These are phyloP conservation scores for Chrysosporium queenslandicum DNA, from an alignment of 2,329 filamentous ascomycete species.

Conservation along the genomic window DNA sequence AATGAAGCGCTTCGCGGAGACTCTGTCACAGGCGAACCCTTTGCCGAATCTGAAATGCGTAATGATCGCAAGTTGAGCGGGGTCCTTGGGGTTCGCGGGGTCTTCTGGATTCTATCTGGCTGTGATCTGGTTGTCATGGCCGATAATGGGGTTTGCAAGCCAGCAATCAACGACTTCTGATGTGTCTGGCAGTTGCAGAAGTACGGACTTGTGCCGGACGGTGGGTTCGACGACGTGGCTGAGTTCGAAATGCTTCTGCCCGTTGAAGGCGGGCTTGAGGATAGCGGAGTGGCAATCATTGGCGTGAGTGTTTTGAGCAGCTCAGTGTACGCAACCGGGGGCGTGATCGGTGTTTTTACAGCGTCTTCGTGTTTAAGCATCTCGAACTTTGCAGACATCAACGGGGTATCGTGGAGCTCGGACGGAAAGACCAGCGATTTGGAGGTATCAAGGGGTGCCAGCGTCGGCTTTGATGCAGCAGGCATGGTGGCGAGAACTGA, in stretches of 20 bases:
- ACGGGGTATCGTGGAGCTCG: slow-evolving; percentile 47
- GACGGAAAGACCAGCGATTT: slow-evolving; percentile 41
- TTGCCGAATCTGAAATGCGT: slow-evolving; percentile 63
- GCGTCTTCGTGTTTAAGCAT: slow-evolving; percentile 61
- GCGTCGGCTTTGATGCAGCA: slow-evolving; percentile 12
- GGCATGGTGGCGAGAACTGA: slow-evolving; percentile 9
- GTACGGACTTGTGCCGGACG: slow-evolving; percentile 30
- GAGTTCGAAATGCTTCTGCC: slow-evolving; percentile 21
- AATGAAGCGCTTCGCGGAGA: slow-evolving; percentile 58
- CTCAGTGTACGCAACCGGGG: slow-evolving; percentile 80
- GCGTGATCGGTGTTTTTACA: slow-evolving; percentile 76
- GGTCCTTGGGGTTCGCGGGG: slow-evolving; percentile 43
- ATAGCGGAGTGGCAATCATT: slow-evolving; percentile 58
- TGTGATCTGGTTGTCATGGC: slow-evolving; percentile 31
- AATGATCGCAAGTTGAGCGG: slow-evolving; percentile 44
- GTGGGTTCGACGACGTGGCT: slow-evolving; percentile 29
- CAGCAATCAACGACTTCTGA: slow-evolving; percentile 48
- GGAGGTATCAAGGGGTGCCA: slow-evolving; percentile 30
- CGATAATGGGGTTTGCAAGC: slow-evolving; percentile 50
- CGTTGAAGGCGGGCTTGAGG: slow-evolving; percentile 42
- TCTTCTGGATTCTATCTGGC: slow-evolving; percentile 45
- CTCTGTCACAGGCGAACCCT: slow-evolving; percentile 53
- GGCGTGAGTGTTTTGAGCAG: slow-evolving; percentile 76
- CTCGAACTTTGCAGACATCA: slow-evolving; percentile 42
- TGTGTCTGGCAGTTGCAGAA: slow-evolving; percentile 45